Evolutionary conservation across 2,329 filamentous ascomycete species (phyloP).

Genomic region (Ramularia endophylla): DNA sequence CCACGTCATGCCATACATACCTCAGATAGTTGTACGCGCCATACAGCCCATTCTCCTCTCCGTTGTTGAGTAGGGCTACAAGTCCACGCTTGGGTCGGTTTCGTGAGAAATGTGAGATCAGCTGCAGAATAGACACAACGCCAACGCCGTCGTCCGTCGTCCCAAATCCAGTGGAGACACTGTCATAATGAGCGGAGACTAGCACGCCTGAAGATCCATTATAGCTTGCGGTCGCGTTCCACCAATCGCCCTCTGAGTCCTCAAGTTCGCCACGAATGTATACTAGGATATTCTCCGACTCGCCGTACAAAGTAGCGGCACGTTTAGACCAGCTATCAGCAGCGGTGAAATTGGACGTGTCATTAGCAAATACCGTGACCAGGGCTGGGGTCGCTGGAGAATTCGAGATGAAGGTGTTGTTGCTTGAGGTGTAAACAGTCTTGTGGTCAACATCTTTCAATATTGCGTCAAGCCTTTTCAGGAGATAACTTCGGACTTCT

Average conservation of each 20-base stretch:
- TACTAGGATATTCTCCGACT: conserved; percentile 85
- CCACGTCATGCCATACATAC: neutral
- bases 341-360: conserved; percentile 68
- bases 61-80: conserved; percentile 86
- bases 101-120: conserved; percentile 78
- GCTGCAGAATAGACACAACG: conserved; percentile 76
- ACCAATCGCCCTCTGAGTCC: conserved; percentile 67
- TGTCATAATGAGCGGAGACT: conserved; percentile 93
- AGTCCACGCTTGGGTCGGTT: conserved; percentile 74
- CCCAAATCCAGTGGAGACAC: conserved; percentile 84
- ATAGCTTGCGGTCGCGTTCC: conserved; percentile 41
- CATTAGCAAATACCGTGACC: conserved; percentile 69
- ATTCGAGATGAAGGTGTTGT: conserved; percentile 29
- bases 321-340: conserved; percentile 20
- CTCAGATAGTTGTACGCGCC: conserved; percentile 74
- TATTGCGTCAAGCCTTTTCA: conserved; percentile 65
- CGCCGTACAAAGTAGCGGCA: conserved; percentile 63
- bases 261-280: conserved; percentile 79
- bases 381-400: conserved; percentile 17
- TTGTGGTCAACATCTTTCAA: conserved; percentile 48
- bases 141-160: conserved; percentile 93
- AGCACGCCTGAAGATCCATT: conserved; percentile 65
- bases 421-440: conserved; percentile 23
- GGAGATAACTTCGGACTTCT: conserved; percentile 67
- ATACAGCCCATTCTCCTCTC: conserved; percentile 87